Evolutionary conservation across 371 early-diverging fungal species (phyloP), one percentile per base, ranked within the genome.

Genomic region (Batrachochytrium dendrobatidis): DNA sequence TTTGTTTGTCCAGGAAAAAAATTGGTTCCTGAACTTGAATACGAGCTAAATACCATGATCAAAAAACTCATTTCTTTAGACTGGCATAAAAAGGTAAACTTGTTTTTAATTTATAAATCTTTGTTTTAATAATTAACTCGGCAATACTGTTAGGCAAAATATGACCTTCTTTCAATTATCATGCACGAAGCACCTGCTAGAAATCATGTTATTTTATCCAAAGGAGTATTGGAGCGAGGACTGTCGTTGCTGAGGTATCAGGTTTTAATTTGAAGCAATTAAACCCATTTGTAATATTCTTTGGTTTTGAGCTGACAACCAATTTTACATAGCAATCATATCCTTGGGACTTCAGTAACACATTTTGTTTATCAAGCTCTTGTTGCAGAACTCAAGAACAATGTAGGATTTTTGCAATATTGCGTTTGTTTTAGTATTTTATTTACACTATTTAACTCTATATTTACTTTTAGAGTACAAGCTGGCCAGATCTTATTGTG

Each of bases 71-170:
- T 48, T 8, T 12, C 49, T 7, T 6, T 48, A 7, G 49, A 48
- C 22, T 48, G 49, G 49, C 49, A 48, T 29, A 48, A 48, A 48
- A 48, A 48, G 49, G 49, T 48, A 7, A 22, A n/a, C 39, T n/a
- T n/a, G 39, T n/a, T n/a, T 39, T n/a, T 12, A 12, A 39, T 15
- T 39, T 12, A 39, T n/a, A 39, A 39, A 39, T n/a, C 39, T n/a
- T n/a, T 15, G 39, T 39, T 39, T 39, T n/a, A n/a, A 15, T 39
- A 39, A 39, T 39, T 12, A 15, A 15, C n/a, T 39, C n/a, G 39
- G 39, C n/a, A 12, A n/a, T 15, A 15, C 39, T 15, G 12, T 25
- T n/a, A 48, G 49, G 49, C 49, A 12, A 48, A 48, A n/a, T 48
- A 48, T 24, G 49, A 48, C n/a, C 49, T 48, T 6, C 24, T 48